Base-by-base conservation (phyloP, 257 asterid species). In the Scutellaria baicalensis region DNA sequence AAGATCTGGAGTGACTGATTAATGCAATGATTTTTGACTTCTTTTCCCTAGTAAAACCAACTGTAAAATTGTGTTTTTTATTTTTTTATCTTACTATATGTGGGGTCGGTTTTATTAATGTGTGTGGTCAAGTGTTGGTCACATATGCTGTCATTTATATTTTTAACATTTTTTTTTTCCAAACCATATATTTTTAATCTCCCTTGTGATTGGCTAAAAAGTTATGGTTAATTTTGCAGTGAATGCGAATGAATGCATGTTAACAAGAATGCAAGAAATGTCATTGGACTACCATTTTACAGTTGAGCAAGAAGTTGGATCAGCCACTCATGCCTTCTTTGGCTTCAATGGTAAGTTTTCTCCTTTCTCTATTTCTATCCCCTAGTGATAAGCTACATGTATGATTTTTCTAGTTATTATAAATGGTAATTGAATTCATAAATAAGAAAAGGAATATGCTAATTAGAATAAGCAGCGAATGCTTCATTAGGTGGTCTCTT, bases 261-360 rank as follows among this genome's bases (percentile, higher is more conserved):
- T 87, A 79, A 84, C 93, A 50, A 84, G 93, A 73, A 87, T 87
- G 93, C 93, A 87, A 79, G 92, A 86, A 48, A 86, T 86, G 92
- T 84, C 92, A 31, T 54, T 86, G 63, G 92, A 86, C 58, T 86
- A 86, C 77, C 92, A 86, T 84, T 86, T 86, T 59, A 84, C 71
- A 9, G 92, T 86, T 5, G 92, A 86, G 76, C 92, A 86, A 84
- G 92, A 84, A 82, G 92, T 86, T 16, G 92, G 92, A 56, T 84
- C 91, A 18, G 84, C 86, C 64, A 85, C 91, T 64, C 91, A 85
- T 77, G 85, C 91, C 31, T 85, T 85, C 80, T 86, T 87, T 62
- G 93, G 93, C 64, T 87, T 87, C 79, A 87, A 87, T 54, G 93
- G 93, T 87, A 59, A 49, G 69, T 63, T 17, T 0, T 14, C 5